A percentile compares a stretch with the other conserved stretches of the same genome.
Conservation (phyloP, 208 protist genomes). For the Leishmania tarentolae region DNA sequence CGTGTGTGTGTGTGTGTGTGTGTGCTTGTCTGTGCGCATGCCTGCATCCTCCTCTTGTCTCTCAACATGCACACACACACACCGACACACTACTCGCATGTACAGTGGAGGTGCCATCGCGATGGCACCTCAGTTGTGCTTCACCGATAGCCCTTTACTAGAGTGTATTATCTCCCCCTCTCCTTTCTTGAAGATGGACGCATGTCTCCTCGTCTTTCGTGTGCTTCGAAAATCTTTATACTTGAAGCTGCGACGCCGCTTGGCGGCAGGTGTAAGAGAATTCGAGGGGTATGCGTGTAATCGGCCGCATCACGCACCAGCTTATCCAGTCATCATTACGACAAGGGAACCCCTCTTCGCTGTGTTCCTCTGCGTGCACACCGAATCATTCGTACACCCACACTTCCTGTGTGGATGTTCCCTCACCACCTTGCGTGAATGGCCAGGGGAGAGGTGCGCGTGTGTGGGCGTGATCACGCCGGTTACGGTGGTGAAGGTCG, state of each 20-base stretch:
- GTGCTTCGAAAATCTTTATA: background rate
- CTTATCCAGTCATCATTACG: too few species aligned
- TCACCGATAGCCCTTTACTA: background rate
- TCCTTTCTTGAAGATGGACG: background rate
- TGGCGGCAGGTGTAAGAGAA: background rate
- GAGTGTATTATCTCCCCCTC: background rate
- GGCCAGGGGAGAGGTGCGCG: constrained; percentile 1
- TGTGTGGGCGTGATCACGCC: constrained; percentile 33
- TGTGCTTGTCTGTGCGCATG: background rate
- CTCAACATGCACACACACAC: background rate
- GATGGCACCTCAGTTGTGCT: background rate
- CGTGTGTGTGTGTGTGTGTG: background rate
- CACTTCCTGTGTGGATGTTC: background rate
- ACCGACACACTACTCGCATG: background rate
- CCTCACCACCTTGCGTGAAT: background rate
- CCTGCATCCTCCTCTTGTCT: background rate
- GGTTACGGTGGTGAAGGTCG: constrained; percentile 37
- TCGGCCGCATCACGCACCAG: background rate
- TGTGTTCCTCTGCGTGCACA: background rate
- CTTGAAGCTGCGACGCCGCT: background rate
- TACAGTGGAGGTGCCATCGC: background rate
- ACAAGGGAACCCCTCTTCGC: background rate
- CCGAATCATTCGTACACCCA: background rate
- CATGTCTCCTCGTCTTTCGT: background rate
- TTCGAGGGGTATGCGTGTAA: background rate